Evolutionary conservation across 2,329 filamentous ascomycete species (phyloP).

Genomic region (Pseudonectria buxi): DNA sequence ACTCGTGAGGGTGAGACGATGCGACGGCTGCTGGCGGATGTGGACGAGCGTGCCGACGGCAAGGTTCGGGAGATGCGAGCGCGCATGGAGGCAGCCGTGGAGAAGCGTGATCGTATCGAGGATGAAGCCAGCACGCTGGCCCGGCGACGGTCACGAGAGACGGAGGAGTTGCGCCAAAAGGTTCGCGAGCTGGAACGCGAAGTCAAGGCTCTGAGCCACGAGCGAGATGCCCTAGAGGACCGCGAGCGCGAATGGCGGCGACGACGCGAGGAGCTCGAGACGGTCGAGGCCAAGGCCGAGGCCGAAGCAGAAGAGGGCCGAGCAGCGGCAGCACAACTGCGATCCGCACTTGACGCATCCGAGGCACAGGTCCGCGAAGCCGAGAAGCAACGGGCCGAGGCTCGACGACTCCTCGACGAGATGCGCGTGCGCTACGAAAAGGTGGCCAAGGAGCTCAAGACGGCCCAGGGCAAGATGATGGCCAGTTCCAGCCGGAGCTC

Average conservation of each 20-base stretch:
- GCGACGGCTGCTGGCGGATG: constrained; percentile 79
- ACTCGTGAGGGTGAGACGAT: constrained; percentile 92
- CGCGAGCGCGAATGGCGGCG: constrained; percentile 68
- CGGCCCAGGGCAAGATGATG: constrained; percentile 41
- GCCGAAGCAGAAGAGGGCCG: constrained; percentile 72
- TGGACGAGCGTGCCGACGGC: constrained; percentile 73
- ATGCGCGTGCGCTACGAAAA: constrained; percentile 71
- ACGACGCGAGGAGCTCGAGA: constrained; percentile 69
- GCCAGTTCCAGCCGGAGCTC: constrained; percentile 39
- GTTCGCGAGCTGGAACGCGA: constrained; percentile 77
- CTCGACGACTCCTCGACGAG: constrained; percentile 72
- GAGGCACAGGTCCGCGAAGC: constrained; percentile 78
- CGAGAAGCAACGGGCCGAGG: constrained; percentile 72
- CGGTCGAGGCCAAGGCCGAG: constrained; percentile 57
- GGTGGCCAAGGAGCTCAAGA: constrained; percentile 60
- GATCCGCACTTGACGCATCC: constrained; percentile 75
- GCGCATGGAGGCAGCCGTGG: constrained; percentile 81
- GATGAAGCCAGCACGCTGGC: constrained; percentile 78
- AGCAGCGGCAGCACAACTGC: constrained; percentile 68
- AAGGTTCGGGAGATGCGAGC: constrained; percentile 85
- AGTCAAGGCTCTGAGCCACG: constrained; percentile 61
- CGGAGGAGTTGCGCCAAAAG: constrained; percentile 76
- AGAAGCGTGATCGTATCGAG: constrained; percentile 87
- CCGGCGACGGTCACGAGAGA: constrained; percentile 69
- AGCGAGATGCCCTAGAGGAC: constrained; percentile 70